Conservation (phyloP, 2,329 filamentous ascomycete genomes). For the Clarireedia sp. region DNA sequence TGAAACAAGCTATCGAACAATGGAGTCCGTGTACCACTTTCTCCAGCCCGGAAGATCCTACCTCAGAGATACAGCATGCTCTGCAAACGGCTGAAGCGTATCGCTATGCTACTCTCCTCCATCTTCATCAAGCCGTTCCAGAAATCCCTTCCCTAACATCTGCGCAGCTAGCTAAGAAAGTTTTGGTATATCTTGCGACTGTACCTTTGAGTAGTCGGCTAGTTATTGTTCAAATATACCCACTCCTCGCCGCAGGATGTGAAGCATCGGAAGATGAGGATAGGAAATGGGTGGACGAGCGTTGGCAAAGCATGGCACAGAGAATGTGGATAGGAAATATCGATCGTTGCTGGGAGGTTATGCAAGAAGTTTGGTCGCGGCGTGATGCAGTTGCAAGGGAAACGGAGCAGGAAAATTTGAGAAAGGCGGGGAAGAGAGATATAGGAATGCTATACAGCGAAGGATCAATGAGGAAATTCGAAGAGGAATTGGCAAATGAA, state of each 20-base stretch:
- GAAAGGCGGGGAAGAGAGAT: slow-evolving; percentile 12
- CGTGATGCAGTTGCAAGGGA: slow-evolving; percentile 40
- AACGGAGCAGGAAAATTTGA: slow-evolving; percentile 17
- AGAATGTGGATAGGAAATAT: slow-evolving; percentile 61
- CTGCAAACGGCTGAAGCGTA: slow-evolving; percentile 60
- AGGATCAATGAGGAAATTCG: slow-evolving; percentile 24
- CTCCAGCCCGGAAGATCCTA: slow-evolving; percentile 55
- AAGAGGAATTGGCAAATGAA: slow-evolving; percentile 25
- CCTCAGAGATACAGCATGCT: slow-evolving; percentile 54
- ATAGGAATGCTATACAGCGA: neutral
- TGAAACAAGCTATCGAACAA: slow-evolving; percentile 51
- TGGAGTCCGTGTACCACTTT: slow-evolving; percentile 47
- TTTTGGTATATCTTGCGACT: slow-evolving; percentile 53
- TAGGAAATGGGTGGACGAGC: slow-evolving; percentile 53
- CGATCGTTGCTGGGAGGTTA: slow-evolving; percentile 56
- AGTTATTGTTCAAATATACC: slow-evolving; percentile 63
- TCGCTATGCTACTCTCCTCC: slow-evolving; percentile 57
- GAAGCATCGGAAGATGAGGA: slow-evolving; percentile 53
- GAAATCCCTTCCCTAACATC: slow-evolving; percentile 54
- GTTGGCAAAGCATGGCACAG: slow-evolving; percentile 53
- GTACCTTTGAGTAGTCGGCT: slow-evolving; percentile 55
- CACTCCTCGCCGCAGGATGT: slow-evolving; percentile 58
- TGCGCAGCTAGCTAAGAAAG: slow-evolving; percentile 51
- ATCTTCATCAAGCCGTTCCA: slow-evolving; percentile 60
- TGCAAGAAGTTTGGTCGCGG: slow-evolving; percentile 58